Base-by-base conservation (phyloP, 2,329 filamentous ascomycete genomes). In the Pezicula rhizophila region DNA sequence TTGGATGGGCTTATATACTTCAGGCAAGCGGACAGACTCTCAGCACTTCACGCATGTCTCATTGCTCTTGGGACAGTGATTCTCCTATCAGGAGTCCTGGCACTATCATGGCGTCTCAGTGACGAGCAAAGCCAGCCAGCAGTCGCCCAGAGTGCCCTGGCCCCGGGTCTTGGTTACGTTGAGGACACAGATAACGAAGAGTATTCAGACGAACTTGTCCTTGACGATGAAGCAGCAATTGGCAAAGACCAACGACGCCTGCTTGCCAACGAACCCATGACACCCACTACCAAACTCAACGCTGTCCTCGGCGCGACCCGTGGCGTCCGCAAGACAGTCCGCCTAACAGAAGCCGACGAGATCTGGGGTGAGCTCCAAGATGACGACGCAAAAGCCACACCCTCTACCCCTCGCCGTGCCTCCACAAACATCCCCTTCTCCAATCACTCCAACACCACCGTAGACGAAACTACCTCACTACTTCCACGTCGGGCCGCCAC, bases 1-100 rank as follows among this genome's bases (percentile, higher is more conserved):
- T 75, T 97, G 58, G 93, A 99, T 68, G 93, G 93, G 28, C 77
- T 99, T 58, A 96, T 99, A 60, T 99, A 97, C 70, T 99, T 97
- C 71, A 79, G 86, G 60, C 93, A 99, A 68, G 87, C 85, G 46
- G 85, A 89, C 55, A 78, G 87, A 48, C 81, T 99, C 54, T 82
- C 84, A 14, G 76, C 82, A 1, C 69, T 93, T 2, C 84, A 89
- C 61, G 92, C 87, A 14, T 81, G 82, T 34, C 78, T 95, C 39
- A 95, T 97, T 54, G 81, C 90, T 0, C 68, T 99, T 2, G 93
- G 93, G 10, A 97, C 92, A 0, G 75, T 83, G 28, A 87, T 99
- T 46, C 75, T 99, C 15, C 78, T 99, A 1, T 82, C 83, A 0
- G 93, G 93, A 39, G 93, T 99, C 2, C 75, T 97, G 14, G 90